Base-by-base conservation (phyloP, 208 protist genomes). In the Ichthyophonus hoferi region DNA sequence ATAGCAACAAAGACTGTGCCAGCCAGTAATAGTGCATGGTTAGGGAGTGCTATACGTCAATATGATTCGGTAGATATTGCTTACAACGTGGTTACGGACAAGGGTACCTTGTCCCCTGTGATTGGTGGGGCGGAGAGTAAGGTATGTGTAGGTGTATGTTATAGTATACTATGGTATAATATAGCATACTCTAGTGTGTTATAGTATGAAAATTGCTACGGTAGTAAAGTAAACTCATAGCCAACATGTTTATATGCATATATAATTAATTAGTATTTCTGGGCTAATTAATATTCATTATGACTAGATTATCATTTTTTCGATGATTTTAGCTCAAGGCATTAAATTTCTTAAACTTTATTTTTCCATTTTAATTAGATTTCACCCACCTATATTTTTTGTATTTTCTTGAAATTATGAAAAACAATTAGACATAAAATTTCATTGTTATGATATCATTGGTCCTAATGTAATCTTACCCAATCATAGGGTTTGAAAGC, bases 81-180 rank as follows among this genome's bases (percentile, higher is more conserved):
- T 37, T 96, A 98, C 31, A 97, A 97, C 0, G 97, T 99, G 33
- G 94, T 94, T 42, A 98, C 97, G 38, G 96, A 95, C 37, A 93
- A 93, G 40, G 97, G 97, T 79, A 95, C 98, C 38, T 96, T 98
- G 87, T 98, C 97, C 0, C 97, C 97, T 43, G 97, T 99, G 87
- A 95, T 99, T 84, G 24, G 24, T 7, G 24, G 50, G 14, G 50
- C 24, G 50, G 50, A 67, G 50, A 24, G 14, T 67, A 67, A 67
- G 50, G 50, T 67, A 24, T 24, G 50, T 67, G 50, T 67, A 24
- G 7, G 50, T 67, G 50, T 67, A 67, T 24, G 50, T 24, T 67
- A 67, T 7, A 67, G 50, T 24, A n/a, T 67, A n/a, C 50, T 67
- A n/a, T 67, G 50, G n/a, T n/a, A n/a, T n/a, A n/a, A n/a, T n/a